A percentile compares a stretch with the other conserved stretches of the same genome.
Conservation (phyloP, 1,284 basidiomycete species). For the Ustilago hordei region DNA sequence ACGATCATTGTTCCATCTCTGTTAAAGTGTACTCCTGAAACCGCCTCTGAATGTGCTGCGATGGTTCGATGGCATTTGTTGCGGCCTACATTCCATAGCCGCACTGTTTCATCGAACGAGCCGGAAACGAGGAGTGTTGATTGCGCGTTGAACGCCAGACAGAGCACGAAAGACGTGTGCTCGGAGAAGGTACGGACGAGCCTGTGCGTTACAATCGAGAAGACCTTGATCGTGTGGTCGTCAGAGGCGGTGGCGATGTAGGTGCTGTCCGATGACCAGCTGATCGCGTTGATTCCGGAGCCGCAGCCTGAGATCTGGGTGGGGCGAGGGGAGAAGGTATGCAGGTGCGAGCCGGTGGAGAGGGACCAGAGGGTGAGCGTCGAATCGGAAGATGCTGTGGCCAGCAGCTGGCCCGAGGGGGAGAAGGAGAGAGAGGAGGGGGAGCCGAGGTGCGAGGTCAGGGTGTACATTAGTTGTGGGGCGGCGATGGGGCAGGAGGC, state of each 20-base stretch:
- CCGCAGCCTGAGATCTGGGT: background rate
- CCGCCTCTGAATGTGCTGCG: conserved; percentile 95
- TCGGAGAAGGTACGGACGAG: conserved; percentile 73
- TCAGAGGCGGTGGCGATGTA: conserved; percentile 65
- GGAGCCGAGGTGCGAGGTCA: conserved; percentile 71
- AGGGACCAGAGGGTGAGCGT: conserved; percentile 65
- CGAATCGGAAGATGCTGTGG: conserved; percentile 69
- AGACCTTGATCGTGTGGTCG: conserved; percentile 55
- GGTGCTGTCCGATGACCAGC: conserved; percentile 57
- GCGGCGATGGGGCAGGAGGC: conserved; percentile 1
- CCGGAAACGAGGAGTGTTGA: conserved; percentile 91
- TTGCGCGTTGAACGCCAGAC: conserved; percentile 87
- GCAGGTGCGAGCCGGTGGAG: conserved; percentile 41
- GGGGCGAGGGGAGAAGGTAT: conserved; percentile 38
- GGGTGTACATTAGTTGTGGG: conserved; percentile 65
- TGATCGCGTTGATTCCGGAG: conserved; percentile 60
- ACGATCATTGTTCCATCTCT: conserved; percentile 93
- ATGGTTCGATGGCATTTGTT: conserved; percentile 62
- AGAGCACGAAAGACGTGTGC: conserved; percentile 94
- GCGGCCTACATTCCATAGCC: conserved; percentile 93
- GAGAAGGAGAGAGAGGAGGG: conserved; percentile 72
- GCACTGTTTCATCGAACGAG: conserved; percentile 92
- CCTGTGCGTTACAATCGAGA: conserved; percentile 34
- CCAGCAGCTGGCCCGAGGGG: conserved; percentile 70
- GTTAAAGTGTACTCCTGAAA: conserved; percentile 92